Percentiles rank a stretch among this genome's conserved stretches.
Evolutionary conservation across 345 rosid genomes (phyloP).

Genomic region (Eucalyptus erythrocorys): DNA sequence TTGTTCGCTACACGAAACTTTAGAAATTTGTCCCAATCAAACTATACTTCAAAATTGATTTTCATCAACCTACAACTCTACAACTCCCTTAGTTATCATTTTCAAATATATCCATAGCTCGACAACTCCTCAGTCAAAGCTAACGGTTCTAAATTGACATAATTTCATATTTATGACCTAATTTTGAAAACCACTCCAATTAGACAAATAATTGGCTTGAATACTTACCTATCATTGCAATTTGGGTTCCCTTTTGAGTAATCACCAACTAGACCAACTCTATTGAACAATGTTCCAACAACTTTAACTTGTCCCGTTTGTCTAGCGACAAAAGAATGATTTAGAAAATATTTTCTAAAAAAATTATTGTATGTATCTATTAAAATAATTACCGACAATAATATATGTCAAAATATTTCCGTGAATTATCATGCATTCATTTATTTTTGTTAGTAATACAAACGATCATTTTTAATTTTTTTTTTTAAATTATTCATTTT

Average conservation of each 20-base stretch:
- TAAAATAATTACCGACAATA: too few relatives aligned
- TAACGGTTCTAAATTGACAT: too few relatives aligned
- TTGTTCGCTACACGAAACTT: accelerated
- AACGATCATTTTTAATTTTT: accelerated
- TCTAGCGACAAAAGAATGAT: too few relatives aligned
- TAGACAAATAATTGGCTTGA: too few relatives aligned
- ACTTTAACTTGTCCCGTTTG: accelerated
- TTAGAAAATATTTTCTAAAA: too few relatives aligned
- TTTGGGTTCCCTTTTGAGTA: not conserved
- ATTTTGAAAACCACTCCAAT: accelerated
- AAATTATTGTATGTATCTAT: accelerated
- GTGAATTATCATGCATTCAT: not conserved
- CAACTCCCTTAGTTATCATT: accelerated
- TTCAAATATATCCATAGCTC: too few relatives aligned
- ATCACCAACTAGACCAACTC: not conserved
- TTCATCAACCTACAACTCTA: accelerated
- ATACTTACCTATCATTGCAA: too few relatives aligned
- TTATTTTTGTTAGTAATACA: not conserved
- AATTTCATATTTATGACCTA: too few relatives aligned
- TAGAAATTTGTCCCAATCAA: too few relatives aligned
- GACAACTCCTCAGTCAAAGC: too few relatives aligned
- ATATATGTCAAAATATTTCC: too few relatives aligned
- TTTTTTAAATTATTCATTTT: not conserved
- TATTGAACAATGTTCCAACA: not conserved
- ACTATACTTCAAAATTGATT: accelerated